Evolutionary conservation across 208 protist species (phyloP).

Genomic region (Endotrypanum monterogeii): DNA sequence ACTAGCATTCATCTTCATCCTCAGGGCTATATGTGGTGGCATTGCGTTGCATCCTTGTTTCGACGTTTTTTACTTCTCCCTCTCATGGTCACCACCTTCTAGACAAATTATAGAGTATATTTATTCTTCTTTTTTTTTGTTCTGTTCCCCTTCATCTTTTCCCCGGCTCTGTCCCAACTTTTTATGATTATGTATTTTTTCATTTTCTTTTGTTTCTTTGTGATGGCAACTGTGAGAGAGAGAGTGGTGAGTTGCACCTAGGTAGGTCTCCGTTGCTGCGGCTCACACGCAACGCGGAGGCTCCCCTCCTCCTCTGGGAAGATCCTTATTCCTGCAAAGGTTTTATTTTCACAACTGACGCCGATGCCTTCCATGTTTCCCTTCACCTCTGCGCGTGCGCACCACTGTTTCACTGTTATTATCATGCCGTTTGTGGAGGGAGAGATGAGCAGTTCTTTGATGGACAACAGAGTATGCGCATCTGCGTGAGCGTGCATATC

Average conservation of each 20-base stretch:
- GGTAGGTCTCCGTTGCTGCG: no score
- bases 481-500: no score
- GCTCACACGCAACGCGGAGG: not conserved
- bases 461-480: no score
- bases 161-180: slow-evolving; percentile 3
- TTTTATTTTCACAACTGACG: slow-evolving; percentile 4
- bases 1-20: no score
- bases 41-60: not conserved
- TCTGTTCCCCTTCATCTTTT: not conserved
- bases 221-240: not conserved
- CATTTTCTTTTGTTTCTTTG: not conserved
- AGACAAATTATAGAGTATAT: slow-evolving; percentile 14
- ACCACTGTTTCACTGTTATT: no score
- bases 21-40: no score
- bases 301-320: not conserved
- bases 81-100: slow-evolving; percentile 9
- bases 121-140: slow-evolving; percentile 13
- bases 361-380: not conserved
- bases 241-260: not conserved
- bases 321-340: not conserved
- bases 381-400: no score
- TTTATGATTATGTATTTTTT: not conserved
- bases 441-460: no score
- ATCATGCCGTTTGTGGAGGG: no score
- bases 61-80: slow-evolving; percentile 14